Evolutionary conservation across 1,284 basidiomycete genomes (phyloP), one percentile per base, ranked within the genome.

Genomic region (Puccinia novopanici): DNA sequence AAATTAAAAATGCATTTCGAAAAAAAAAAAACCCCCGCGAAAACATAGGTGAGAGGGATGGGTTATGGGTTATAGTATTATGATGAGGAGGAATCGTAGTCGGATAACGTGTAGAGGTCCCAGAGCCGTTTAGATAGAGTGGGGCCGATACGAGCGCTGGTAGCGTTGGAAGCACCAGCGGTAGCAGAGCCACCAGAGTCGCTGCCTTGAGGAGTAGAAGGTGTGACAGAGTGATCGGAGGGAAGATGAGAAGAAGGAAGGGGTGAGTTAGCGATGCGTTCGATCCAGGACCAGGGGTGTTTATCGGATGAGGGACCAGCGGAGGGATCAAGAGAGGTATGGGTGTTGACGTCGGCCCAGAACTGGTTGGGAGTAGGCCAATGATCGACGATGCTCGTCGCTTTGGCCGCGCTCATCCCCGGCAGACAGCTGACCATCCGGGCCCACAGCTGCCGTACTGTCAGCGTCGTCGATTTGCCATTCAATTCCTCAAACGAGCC

Each of bases 351-450:
- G 12, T 61, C 87, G 22, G 86, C 85, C 83, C 85, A 87, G 71
- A 88, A 83, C 27, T 83, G 84, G n/a, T 83, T 81, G 3, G 88
- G 86, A 17, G 88, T 89, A 19, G 87, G 86, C 86, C 87, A 89
- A 19, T 85, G 79, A 37, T 87, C 85, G 27, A 89, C 82, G 30
- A 89, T 84, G 17, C 87, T 87, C 10, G 85, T 84, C 17, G 87
- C 88, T 81, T 88, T 87, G 82, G 89, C 89, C 0, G 87, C 86
- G 57, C 86, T 87, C 85, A 89, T 86, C 4, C 89, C 88, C 52
- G 86, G 86, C 81, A 89, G 84, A 74, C 87, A 87, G 42, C 89
- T 83, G 50, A 89, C 84, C 89, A 89, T 89, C 67, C 86, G 86
- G 9, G 86, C 88, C 82, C 87, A 89, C 48, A 86, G 85, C 52